Base-by-base conservation (phyloP, 805 yeast species). In the Starmerella bombicola region DNA sequence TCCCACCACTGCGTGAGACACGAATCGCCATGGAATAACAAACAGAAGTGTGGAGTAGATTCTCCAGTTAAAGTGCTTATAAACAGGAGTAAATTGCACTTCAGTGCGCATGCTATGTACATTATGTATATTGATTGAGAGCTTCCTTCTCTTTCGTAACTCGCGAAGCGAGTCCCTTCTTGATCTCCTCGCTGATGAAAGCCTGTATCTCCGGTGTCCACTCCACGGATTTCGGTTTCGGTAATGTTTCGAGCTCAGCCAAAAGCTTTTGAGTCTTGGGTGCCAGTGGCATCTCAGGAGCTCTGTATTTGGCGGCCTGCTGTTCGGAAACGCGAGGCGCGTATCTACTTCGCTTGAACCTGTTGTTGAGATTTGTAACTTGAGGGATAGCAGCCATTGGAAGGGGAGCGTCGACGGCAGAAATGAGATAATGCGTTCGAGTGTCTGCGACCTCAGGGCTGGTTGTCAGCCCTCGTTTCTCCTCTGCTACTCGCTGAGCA, bases 211-310 rank as follows among this genome's bases (percentile, higher is more conserved):
- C 80, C 26, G 67, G 66, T 6, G 75, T 63, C 54, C 74, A 65
- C 42, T 54, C 59, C 40, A 55, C 53, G 24, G 50, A 52, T 50
- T 61, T 61, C 25, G 59, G 56, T 43, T 49, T 42, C 13, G 57
- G 55, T 54, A 52, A 37, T 35, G 50, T 54, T 43, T 45, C 53
- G 42, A 55, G 46, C 36, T 54, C 52, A 33, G 50, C 52, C 31
- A 67, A 62, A 37, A 59, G 57, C 51, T 70, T 60, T 33, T 60
- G 60, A 22, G 69, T 61, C 16, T 64, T 63, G 49, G 73, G 73
- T 10, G 81, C 67, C 46, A 73, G 60, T 35, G 94, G 95, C 91
- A 83, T 83, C 46, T 67, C 62, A 40, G 93, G 93, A 15, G 82
- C 74, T 15, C 67, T 67, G 53, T 79, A 64, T 49, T 67, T 71